Evolutionary conservation across 2,329 filamentous ascomycete genomes (phyloP), one percentile per base, ranked within the genome.

Genomic region (Diaporthe longicolla): DNA sequence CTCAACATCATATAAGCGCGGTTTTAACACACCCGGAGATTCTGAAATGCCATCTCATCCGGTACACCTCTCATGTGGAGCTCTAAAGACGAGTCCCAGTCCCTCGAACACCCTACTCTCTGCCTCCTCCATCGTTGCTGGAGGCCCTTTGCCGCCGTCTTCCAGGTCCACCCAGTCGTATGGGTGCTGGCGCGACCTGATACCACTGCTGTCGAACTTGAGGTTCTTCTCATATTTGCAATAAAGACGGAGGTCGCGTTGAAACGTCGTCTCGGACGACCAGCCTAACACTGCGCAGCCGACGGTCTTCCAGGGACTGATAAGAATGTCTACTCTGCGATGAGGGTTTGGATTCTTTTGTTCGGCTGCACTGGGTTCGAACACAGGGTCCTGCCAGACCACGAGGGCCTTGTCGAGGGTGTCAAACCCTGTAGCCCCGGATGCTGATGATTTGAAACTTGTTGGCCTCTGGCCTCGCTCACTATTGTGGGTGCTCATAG

Each of bases 161-260:
- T 92, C 90, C 10, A 97, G 79, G 81, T 97, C 92, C n/a, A 96
- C 89, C 85, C 92, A 92, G 71, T 91, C 90, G 35, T 65, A 72
- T 13, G 74, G 74, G 11, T 7, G 21, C 11, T 79, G 82, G 11
- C 92, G 87, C 78, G 91, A 91, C 58, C 95, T 88, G 15, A 98
- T 90, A 0, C 97, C 97, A 79, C 94, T 97, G 76, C 93, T 97
- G 80, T 98, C 95, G 80, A 98, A 98, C 82, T 97, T 97, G 87
- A 94, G 92, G 0, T 87, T 87, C 78, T 90, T 92, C 73, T 89
- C 87, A 50, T 91, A 88, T 82, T 94, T 95, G 75, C 93, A 94
- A 82, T 96, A 97, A 45, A 92, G 86, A 54, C 96, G 87, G 71
- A 98, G 81, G 82, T 98, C 97, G 32, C 96, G 87, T 85, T 98